Base-by-base conservation (phyloP, 148 eudicot species). In the Fagopyrum esculentum region DNA sequence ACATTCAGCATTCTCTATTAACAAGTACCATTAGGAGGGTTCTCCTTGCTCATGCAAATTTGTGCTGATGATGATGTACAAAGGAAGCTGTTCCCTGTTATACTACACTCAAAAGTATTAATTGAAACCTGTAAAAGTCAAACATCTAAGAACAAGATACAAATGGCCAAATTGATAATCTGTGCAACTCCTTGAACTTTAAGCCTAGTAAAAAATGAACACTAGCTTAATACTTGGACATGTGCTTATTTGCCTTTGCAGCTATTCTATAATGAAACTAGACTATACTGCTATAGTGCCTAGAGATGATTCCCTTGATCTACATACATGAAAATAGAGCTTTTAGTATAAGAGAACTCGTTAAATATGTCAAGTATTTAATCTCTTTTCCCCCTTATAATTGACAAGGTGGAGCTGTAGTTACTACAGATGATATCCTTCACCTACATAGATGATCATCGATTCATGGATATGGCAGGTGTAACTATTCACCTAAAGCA, bases 11-110 rank as follows among this genome's bases (percentile, higher is more conserved):
- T 26, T 61, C 0, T 29, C 2, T 19, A 3, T 12, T 69, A 30
- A 6, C 7, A 48, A 49, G 45, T 46, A 43, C 55, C 77, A 26
- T 44, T 48, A 19, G 47, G 52, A 19, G 54, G 82, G 82, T 88
- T 88, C 17, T 82, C 80, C 56, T 69, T 83, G 71, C 75, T 83
- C 72, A 51, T 78, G 82, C 98, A 93, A 61, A 75, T 77, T 77
- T 81, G 83, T 13, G 87, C 77, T 68, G 91, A 89, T 40, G 86
- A 82, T 71, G 95, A 83, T 77, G 86, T 80, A 84, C 95, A 93
- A 15, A 93, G 95, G 81, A 88, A 89, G 54, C 60, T 73, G 79
- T 93, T 93, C 76, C 98, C 98, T 73, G 85, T 84, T 72, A 93
- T 82, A 75, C 98, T 93, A 40, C 19, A 66, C 13, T 30, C 44